A percentile compares a stretch with the other conserved stretches of the same genome.
These are phyloP conservation scores for Lizanozyma gosingica DNA, from an alignment of 1,139 yeast genomes.

Conservation along the genomic window DNA sequence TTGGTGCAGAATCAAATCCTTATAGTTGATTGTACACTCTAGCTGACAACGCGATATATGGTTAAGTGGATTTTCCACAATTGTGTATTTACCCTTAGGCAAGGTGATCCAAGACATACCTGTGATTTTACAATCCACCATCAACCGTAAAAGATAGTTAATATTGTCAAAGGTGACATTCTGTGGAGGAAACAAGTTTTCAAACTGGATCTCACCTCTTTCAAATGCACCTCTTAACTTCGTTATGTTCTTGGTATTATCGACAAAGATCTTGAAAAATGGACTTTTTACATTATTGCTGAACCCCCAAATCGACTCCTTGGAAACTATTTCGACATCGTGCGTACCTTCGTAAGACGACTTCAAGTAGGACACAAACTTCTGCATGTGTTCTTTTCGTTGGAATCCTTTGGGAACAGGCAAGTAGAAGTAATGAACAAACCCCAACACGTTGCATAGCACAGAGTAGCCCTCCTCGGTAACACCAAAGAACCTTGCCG, in stretches of 20 bases:
- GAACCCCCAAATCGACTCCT: constrained; percentile 93
- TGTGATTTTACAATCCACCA: constrained; percentile 85
- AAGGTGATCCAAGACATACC: constrained; percentile 98
- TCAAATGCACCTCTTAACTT: constrained; percentile 74
- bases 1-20: constrained; percentile 66
- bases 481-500: constrained; percentile 85
- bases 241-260: constrained; percentile 57
- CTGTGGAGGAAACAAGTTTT: constrained; percentile 49
- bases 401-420: constrained; percentile 82
- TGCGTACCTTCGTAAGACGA: constrained; percentile 49
- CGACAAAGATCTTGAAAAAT: constrained; percentile 64
- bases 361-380: constrained; percentile 41
- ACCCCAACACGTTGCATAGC: constrained; percentile 82
- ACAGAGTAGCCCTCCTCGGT: constrained; percentile 84
- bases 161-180: constrained; percentile 82
- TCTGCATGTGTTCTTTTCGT: constrained; percentile 40
- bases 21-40: constrained; percentile 65
- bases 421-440: constrained; percentile 81
- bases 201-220: constrained; percentile 66
- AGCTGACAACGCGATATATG: constrained; percentile 74
- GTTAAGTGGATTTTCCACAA: constrained; percentile 25
- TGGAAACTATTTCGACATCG: constrained; percentile 53
- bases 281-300: constrained; percentile 72
- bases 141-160: constrained; percentile 73
- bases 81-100: constrained; percentile 60